phyloP scores from a whole-genome alignment of 2,329 filamentous ascomycete genomes.

The Botrytis sinoallii region DNA sequence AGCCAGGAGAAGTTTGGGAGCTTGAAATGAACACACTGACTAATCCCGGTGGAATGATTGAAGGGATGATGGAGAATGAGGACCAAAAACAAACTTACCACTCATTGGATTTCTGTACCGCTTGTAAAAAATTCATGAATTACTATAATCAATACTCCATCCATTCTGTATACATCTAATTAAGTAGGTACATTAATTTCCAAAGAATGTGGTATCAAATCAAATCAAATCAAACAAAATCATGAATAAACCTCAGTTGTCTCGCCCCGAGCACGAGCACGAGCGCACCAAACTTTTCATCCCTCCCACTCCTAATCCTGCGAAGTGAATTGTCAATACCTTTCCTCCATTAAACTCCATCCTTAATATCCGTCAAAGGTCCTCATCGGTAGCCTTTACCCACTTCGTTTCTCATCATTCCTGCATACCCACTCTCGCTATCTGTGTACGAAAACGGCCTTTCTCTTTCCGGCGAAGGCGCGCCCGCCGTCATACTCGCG shows the following conservation, averaged over 20 bases:
- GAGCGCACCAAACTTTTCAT: not conserved
- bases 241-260: not conserved
- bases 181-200: not conserved
- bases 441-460: slow-evolving; percentile 17
- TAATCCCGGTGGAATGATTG: not conserved
- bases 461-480: slow-evolving; percentile 8
- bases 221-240: not conserved
- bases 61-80: not conserved
- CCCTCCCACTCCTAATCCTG: not conserved
- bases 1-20: fast-evolving
- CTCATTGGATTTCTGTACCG: not conserved
- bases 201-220: slow-evolving; percentile 11
- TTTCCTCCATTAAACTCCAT: not conserved
- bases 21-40: not conserved
- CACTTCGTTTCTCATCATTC: slow-evolving; percentile 8
- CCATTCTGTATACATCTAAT: not conserved
- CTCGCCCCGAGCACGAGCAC: not conserved
- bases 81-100: no score
- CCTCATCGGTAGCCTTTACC: not conserved
- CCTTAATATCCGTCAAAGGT: not conserved
- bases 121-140: not conserved
- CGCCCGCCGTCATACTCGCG: slow-evolving; percentile 9
- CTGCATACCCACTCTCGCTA: slow-evolving; percentile 19
- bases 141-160: not conserved
- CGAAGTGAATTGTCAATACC: not conserved